A percentile compares a stretch with the other conserved stretches of the same genome.
Evolutionary conservation across 495 filamentous ascomycete genomes (phyloP).

Genomic region (Aspergillus bertholletiae): DNA sequence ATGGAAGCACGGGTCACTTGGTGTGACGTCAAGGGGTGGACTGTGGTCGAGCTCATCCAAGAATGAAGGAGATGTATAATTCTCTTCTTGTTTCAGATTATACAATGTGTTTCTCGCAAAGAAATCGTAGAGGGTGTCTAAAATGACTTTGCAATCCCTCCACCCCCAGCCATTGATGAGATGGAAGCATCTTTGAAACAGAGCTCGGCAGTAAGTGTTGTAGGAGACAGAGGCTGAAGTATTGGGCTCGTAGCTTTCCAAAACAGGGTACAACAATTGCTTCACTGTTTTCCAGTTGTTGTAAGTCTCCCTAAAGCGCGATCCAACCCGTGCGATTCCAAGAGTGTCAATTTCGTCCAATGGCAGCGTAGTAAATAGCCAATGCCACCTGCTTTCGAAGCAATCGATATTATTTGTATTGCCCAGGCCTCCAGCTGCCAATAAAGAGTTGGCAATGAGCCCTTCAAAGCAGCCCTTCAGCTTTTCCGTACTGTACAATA

Average conservation of each 20-base stretch:
- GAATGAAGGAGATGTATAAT: conserved; percentile 71
- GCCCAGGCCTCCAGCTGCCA: conserved; percentile 1
- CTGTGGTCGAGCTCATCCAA: conserved; percentile 65
- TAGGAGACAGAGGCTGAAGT: conserved; percentile 53
- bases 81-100: conserved; percentile 74
- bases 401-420: conserved; percentile 43
- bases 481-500: conserved; percentile 43
- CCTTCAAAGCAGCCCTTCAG: conserved; percentile 26
- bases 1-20: conserved; percentile 84
- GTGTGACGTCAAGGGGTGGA: conserved; percentile 57
- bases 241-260: conserved; percentile 61
- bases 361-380: conserved; percentile 72
- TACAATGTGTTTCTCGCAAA: conserved; percentile 73
- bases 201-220: conserved; percentile 74
- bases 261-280: conserved; percentile 57
- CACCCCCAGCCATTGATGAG: conserved; percentile 84
- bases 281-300: conserved; percentile 77
- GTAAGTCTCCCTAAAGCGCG: conserved; percentile 46
- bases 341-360: conserved; percentile 68
- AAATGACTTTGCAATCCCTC: conserved; percentile 71
- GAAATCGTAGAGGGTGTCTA: conserved; percentile 85
- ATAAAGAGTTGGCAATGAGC: conserved; percentile 52
- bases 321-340: conserved; percentile 58
- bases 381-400: conserved; percentile 71
- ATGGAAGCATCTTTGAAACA: conserved; percentile 72